Conservation (phyloP, 1,139 yeast species). For the Kazachstania sp. region DNA sequence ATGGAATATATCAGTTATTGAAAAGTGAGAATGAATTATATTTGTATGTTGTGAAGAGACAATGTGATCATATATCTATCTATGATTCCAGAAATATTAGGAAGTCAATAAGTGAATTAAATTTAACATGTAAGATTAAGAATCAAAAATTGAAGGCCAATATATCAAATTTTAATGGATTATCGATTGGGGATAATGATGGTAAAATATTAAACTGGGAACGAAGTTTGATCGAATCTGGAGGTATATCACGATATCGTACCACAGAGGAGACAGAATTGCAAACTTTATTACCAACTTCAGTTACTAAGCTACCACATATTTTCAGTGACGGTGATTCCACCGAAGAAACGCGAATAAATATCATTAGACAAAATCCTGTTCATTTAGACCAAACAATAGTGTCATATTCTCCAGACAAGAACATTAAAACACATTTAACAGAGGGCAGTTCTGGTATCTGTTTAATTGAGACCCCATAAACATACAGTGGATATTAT, state of each 20-base stretch:
- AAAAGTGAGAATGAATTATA: constrained; percentile 23
- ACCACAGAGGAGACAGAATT: background rate
- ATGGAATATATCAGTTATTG: constrained; percentile 24
- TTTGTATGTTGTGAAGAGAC: constrained; percentile 21
- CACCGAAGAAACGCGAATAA: constrained; percentile 9
- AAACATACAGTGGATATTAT: no score
- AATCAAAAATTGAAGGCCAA: constrained; percentile 22
- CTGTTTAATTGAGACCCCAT: background rate
- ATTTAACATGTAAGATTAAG: constrained; percentile 17
- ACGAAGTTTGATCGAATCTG: constrained; percentile 22
- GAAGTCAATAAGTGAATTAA: constrained; percentile 12
- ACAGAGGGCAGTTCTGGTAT: constrained; percentile 1
- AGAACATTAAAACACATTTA: background rate
- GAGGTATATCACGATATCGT: constrained; percentile 15
- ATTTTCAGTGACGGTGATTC: no score
- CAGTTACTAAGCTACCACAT: no score
- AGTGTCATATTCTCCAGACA: constrained; percentile 10
- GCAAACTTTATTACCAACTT: no score
- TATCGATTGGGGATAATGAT: constrained; percentile 18
- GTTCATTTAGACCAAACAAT: constrained; percentile 11
- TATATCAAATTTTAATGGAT: constrained; percentile 14
- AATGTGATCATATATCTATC: constrained; percentile 17
- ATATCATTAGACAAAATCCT: constrained; percentile 18
- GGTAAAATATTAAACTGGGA: constrained; percentile 21
- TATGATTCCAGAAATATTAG: constrained; percentile 17